A percentile compares a stretch with the other conserved stretches of the same genome.
Evolutionary conservation across 768 basidiomycete species (phyloP).

Genomic region (Mycena sanguinolenta): DNA sequence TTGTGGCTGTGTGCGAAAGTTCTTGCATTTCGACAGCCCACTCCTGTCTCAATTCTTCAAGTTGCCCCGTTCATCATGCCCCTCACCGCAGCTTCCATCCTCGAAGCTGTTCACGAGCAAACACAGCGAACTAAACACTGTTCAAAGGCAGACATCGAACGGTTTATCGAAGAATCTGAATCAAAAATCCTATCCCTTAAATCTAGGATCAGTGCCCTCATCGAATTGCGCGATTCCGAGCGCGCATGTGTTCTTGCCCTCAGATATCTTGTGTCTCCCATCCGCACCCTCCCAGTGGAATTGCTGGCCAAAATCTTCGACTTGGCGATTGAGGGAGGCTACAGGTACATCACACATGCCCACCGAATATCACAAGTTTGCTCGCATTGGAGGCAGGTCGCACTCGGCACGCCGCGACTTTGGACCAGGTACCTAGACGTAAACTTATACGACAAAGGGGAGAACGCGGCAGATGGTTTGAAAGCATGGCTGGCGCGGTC

Average conservation of each 20-base stretch:
- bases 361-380: conserved; percentile 3
- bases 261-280: too few species aligned
- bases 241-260: too few species aligned
- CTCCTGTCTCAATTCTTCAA: too few species aligned
- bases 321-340: neutral
- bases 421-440: neutral
- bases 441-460: neutral
- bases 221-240: too few species aligned
- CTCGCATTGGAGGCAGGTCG: neutral
- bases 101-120: neutral
- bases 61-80: too few species aligned
- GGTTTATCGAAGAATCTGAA: too few species aligned
- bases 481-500: conserved; percentile 7
- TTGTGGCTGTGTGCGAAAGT: too few species aligned
- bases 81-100: too few species aligned
- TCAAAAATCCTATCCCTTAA: too few species aligned
- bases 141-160: too few species aligned
- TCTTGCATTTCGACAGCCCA: neutral
- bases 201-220: too few species aligned
- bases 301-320: conserved; percentile 3
- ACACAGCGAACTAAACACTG: neutral
- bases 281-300: too few species aligned
- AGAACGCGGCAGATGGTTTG: neutral
- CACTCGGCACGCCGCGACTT: neutral
- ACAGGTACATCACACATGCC: neutral